Percentiles rank a stretch among this genome's conserved stretches.
Evolutionary conservation across 805 yeast species (phyloP).

Genomic region (Pichia californica): DNA sequence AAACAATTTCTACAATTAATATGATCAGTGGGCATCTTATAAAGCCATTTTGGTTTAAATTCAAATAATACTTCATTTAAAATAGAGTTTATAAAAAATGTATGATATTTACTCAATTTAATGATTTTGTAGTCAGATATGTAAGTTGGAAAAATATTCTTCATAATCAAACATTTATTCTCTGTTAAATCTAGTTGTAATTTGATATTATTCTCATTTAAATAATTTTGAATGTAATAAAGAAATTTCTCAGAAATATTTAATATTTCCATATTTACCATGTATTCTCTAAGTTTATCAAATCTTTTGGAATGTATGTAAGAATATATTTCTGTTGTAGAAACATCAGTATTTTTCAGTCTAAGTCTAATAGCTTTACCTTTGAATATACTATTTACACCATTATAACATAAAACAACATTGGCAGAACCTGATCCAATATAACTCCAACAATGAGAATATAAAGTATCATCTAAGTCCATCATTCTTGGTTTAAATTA

Average conservation of each 20-base stretch:
- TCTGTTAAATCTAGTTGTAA: conserved; percentile 13
- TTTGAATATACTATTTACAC: conserved; percentile 26
- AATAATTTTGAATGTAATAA: not conserved
- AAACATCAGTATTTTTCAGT: conserved; percentile 28
- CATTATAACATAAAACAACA: conserved; percentile 37
- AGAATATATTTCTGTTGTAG: conserved; percentile 35
- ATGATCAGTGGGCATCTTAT: conserved; percentile 26
- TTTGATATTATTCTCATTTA: too few relatives aligned
- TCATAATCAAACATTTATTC: conserved; percentile 23
- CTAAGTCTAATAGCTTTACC: conserved; percentile 36
- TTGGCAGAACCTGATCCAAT: conserved; percentile 46
- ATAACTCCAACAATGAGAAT: conserved; percentile 31
- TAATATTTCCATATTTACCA: conserved; percentile 11
- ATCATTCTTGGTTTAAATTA: not conserved
- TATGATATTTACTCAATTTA: conserved; percentile 23
- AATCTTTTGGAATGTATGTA: conserved; percentile 28
- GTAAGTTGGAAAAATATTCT: conserved; percentile 16
- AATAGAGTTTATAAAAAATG: conserved; percentile 12
- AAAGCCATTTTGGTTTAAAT: conserved; percentile 49
- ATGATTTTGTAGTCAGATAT: conserved; percentile 3
- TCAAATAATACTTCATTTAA: conserved; percentile 28
- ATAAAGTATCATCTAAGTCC: not conserved
- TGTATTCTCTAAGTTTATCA: conserved; percentile 11
- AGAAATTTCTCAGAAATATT: not conserved
- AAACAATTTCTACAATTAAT: conserved; percentile 42